Conservation (phyloP, 2,329 filamentous ascomycete genomes). For the Clarireedia hainanense region DNA sequence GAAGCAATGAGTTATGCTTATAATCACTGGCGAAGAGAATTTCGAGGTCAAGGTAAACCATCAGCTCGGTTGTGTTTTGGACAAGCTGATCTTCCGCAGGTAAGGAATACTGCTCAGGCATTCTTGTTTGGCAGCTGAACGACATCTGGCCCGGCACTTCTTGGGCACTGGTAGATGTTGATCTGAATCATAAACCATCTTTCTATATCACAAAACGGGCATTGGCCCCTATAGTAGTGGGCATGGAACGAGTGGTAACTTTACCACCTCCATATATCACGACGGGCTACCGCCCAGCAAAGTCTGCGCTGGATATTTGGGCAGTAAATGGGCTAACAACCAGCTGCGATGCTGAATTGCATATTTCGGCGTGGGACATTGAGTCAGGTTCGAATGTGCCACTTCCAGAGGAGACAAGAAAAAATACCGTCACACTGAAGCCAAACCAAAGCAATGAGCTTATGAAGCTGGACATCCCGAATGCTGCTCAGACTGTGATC, state of each 20-base stretch:
- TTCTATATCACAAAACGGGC: slow-evolving; percentile 46
- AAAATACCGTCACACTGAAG: slow-evolving; percentile 12
- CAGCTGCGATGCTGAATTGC: slow-evolving; percentile 11
- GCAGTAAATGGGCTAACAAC: slow-evolving; percentile 15
- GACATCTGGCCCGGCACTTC: slow-evolving; percentile 62
- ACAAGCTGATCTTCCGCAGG: background rate
- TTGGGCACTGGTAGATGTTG: slow-evolving; percentile 58
- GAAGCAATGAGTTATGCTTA: slow-evolving; percentile 27
- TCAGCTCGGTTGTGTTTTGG: too few species aligned
- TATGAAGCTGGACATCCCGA: slow-evolving; percentile 43
- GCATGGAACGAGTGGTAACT: slow-evolving; percentile 20
- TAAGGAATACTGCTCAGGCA: slow-evolving; percentile 46
- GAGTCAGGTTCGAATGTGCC: slow-evolving; percentile 47
- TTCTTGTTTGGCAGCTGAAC: slow-evolving; percentile 62
- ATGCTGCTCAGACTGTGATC: slow-evolving; percentile 44
- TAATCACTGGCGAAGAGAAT: slow-evolving; percentile 24
- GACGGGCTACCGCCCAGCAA: slow-evolving; percentile 12
- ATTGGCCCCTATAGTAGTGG: slow-evolving; percentile 25
- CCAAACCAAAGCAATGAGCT: slow-evolving; percentile 54
- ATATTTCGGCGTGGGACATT: slow-evolving; percentile 50
- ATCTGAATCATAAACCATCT: slow-evolving; percentile 40
- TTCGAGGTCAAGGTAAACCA: slow-evolving; percentile 8
- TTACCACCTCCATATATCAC: slow-evolving; percentile 14
- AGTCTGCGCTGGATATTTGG: slow-evolving; percentile 17
- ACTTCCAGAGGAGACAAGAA: slow-evolving; percentile 33